Evolutionary conservation across 306 rosid genomes (phyloP).

Genomic region (Prunus armeniaca): DNA sequence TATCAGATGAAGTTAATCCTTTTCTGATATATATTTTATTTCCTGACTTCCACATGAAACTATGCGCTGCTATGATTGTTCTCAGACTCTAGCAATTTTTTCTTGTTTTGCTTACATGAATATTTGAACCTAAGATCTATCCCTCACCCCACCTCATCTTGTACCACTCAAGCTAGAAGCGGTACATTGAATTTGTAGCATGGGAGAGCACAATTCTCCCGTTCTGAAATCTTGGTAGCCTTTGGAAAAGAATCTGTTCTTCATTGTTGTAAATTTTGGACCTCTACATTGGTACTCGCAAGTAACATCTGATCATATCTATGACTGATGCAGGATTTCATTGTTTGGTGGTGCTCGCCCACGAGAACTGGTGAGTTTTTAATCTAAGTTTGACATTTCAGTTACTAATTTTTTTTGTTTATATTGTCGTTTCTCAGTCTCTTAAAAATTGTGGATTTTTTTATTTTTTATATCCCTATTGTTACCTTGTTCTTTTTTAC

Average conservation of each 20-base stretch:
- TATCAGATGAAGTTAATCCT: neutral
- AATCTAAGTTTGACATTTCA: neutral
- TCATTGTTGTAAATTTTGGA: neutral
- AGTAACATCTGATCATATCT: slow-evolving; percentile 15
- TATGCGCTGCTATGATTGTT: neutral
- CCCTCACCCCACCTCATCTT: neutral
- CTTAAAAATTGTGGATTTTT: neutral
- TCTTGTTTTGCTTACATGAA: neutral
- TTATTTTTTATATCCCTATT: neutral
- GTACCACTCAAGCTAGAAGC: neutral
- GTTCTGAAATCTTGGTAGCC: neutral
- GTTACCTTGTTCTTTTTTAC: neutral
- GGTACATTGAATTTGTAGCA: neutral
- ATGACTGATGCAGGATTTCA: slow-evolving; percentile 62
- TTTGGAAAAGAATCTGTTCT: neutral
- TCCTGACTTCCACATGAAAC: neutral
- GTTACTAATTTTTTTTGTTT: neutral
- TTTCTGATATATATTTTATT: slow-evolving; percentile 2
- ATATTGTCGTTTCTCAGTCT: neutral
- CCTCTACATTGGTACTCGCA: slow-evolving; percentile 10
- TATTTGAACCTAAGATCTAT: neutral
- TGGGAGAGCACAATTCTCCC: neutral
- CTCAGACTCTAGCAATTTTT: neutral
- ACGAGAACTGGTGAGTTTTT: slow-evolving; percentile 72
- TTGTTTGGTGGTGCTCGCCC: slow-evolving; percentile 99